A percentile compares a stretch with the other conserved stretches of the same genome.
These are phyloP conservation scores for Neopestalotiopsis clavispora DNA, from an alignment of 2,329 filamentous ascomycete species.

Conservation along the genomic window DNA sequence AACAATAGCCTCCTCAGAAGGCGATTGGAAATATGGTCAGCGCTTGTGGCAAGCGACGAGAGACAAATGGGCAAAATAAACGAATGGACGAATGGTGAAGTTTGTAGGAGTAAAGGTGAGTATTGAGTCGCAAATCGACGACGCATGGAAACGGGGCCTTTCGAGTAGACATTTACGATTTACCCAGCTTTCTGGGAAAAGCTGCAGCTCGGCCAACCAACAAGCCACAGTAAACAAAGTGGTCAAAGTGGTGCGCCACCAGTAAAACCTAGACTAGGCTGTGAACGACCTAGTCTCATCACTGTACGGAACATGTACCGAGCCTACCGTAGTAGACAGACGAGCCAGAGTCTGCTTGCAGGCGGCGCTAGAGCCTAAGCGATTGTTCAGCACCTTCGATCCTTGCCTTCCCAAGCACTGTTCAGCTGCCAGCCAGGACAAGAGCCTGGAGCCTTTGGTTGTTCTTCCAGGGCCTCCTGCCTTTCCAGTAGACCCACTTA, in stretches of 20 bases:
- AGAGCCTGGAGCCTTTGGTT: not conserved
- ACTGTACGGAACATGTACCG: not conserved
- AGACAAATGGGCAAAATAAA: not conserved
- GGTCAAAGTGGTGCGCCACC: not conserved
- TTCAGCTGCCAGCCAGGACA: no score
- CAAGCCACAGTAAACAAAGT: slow-evolving; percentile 25
- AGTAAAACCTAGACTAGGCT: not conserved
- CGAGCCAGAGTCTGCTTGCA: slow-evolving; percentile 20
- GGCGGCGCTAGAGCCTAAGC: no score
- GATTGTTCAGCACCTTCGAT: no score
- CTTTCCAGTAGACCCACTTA: not conserved
- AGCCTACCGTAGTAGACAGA: not conserved
- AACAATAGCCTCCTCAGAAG: not conserved
- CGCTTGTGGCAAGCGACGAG: not conserved
- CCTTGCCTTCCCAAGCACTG: no score
- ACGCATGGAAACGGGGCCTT: not conserved
- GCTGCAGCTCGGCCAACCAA: slow-evolving; percentile 20
- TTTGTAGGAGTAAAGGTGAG: not conserved
- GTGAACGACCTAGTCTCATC: not conserved
- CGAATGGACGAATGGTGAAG: slow-evolving; percentile 5
- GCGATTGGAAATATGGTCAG: not conserved
- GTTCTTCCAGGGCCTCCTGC: not conserved
- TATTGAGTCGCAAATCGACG: not conserved
- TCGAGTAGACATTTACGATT: not conserved
- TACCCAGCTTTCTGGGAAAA: slow-evolving; percentile 14